A percentile compares a stretch with the other conserved stretches of the same genome.
Conservation (phyloP, 768 basidiomycete genomes). For the Gloeostereum incarnatum region DNA sequence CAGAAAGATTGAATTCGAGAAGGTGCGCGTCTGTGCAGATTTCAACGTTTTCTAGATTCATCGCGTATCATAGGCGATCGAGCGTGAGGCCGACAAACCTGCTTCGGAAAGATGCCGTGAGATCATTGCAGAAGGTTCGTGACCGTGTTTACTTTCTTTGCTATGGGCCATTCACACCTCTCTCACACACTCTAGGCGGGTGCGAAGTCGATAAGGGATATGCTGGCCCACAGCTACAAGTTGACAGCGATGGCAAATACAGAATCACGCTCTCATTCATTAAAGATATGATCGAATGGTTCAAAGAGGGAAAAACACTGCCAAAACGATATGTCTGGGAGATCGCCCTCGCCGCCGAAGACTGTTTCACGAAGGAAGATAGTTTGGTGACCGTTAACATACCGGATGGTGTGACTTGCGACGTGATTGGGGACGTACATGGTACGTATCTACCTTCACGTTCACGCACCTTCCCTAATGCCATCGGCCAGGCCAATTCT, state of each 20-base stretch:
- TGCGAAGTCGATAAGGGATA: constrained; percentile 74
- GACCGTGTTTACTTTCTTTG: background rate
- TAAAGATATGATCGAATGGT: constrained; percentile 80
- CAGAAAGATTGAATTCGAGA: constrained; percentile 86
- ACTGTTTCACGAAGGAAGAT: constrained; percentile 65
- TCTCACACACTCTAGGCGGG: constrained; percentile 52
- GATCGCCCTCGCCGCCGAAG: constrained; percentile 82
- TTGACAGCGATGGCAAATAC: constrained; percentile 55
- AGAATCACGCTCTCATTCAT: constrained; percentile 73
- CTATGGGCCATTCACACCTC: background rate
- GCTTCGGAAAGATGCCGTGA: constrained; percentile 67
- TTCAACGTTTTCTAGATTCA: background rate
- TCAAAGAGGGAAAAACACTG: constrained; percentile 90
- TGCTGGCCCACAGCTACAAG: constrained; percentile 62
- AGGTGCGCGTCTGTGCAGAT: constrained; percentile 38
- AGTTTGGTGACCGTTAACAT: constrained; percentile 74
- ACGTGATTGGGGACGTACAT: constrained; percentile 96
- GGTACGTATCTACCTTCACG: constrained; percentile 34
- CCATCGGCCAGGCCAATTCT: constrained; percentile 70
- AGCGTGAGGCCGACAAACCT: constrained; percentile 81
- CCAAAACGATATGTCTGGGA: constrained; percentile 92
- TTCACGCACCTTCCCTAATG: background rate
- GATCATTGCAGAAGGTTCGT: constrained; percentile 69
- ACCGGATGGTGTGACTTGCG: constrained; percentile 70
- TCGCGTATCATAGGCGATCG: constrained; percentile 62